A percentile compares a stretch with the other conserved stretches of the same genome.
phyloP scores from a whole-genome alignment of 2,329 filamentous ascomycete species.

The Colletotrichum sp. region DNA sequence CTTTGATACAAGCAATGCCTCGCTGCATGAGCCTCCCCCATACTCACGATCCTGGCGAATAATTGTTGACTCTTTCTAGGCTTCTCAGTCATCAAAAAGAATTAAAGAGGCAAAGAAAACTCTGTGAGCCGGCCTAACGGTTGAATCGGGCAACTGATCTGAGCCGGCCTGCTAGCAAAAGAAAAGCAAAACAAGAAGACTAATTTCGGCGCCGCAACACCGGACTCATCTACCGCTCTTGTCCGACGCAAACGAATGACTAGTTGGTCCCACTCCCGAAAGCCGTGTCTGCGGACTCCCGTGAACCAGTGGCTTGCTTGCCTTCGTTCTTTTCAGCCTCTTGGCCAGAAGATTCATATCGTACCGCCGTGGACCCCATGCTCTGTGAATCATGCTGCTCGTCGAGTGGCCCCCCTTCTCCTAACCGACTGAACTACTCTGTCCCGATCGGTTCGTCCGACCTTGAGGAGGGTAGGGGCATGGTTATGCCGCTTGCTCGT shows the following conservation, averaged over 20 bases:
- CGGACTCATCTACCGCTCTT: neutral
- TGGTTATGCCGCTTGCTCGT: neutral
- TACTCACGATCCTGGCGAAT: neutral
- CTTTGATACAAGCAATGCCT: slow-evolving; percentile 12
- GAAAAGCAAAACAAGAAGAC: neutral
- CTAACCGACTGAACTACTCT: neutral
- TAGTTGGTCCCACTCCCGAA: neutral
- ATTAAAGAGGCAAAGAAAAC: neutral
- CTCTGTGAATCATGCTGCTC: neutral
- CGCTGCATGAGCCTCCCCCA: slow-evolving; percentile 12
- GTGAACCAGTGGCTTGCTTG: neutral
- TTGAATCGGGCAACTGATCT: neutral
- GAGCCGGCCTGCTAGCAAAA: neutral
- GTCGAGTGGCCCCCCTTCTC: neutral
- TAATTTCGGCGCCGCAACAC: neutral
- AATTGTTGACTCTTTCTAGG: neutral
- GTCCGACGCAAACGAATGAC: neutral
- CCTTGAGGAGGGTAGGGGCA: neutral
- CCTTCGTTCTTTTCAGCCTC: neutral
- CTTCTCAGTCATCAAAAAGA: neutral
- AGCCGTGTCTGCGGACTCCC: slow-evolving; percentile 11
- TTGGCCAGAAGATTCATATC: neutral
- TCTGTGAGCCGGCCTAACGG: neutral
- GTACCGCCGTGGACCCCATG: neutral
- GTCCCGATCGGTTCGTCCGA: slow-evolving; percentile 9